Percentiles rank a stretch among this genome's conserved stretches.
phyloP scores from a whole-genome alignment of 1,284 basidiomycete genomes.

The Naganishia albida region DNA sequence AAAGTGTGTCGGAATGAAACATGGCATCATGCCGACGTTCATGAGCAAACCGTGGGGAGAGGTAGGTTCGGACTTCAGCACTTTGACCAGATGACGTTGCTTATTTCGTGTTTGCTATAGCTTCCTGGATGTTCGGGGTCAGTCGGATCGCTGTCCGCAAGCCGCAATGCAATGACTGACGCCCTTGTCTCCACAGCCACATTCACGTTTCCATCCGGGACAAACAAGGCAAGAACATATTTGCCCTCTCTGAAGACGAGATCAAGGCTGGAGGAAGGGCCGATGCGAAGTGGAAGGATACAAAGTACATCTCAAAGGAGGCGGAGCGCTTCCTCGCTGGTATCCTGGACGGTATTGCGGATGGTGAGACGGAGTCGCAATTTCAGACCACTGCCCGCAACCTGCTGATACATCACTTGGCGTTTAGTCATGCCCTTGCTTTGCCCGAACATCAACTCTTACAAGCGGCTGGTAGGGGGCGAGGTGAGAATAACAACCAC shows the following conservation, averaged over 20 bases:
- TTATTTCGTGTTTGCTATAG: slow-evolving; percentile 54
- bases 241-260: slow-evolving; percentile 63
- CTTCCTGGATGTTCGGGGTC: slow-evolving; percentile 88
- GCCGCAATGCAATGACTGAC: neutral
- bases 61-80: slow-evolving; percentile 58
- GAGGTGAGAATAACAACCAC: slow-evolving; percentile 57
- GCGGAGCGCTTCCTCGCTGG: slow-evolving; percentile 94
- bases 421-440: slow-evolving; percentile 58
- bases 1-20: slow-evolving; percentile 87
- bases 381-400: neutral
- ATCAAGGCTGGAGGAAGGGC: slow-evolving; percentile 64
- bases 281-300: slow-evolving; percentile 74
- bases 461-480: slow-evolving; percentile 93
- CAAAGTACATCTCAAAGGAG: slow-evolving; percentile 75
- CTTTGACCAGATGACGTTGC: neutral
- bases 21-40: slow-evolving; percentile 87
- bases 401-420: neutral
- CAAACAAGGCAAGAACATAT: slow-evolving; percentile 70
- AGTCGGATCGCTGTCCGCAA: slow-evolving; percentile 40
- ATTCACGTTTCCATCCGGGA: slow-evolving; percentile 86
- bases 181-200: slow-evolving; percentile 60
- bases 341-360: slow-evolving; percentile 80
- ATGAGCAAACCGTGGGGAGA: slow-evolving; percentile 97
- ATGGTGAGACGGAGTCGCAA: slow-evolving; percentile 61
- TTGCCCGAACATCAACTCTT: slow-evolving; percentile 94